Conservation (phyloP, 345 rosid genomes). For the Arabis alpina region DNA sequence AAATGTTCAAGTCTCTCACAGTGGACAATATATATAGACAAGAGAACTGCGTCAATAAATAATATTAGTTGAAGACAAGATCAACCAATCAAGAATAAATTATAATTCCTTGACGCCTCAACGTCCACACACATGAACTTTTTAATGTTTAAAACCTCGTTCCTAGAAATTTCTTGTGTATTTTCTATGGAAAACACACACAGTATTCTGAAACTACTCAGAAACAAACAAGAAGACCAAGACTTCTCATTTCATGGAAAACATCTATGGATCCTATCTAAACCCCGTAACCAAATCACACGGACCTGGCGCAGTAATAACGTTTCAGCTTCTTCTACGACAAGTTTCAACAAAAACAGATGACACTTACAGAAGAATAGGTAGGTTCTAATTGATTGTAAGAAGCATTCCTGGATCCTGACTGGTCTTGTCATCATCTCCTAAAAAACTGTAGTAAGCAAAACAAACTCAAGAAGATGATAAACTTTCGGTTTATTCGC, state of each 20-base stretch:
- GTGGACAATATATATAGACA: conserved; percentile 9
- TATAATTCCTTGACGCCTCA: conserved; percentile 6
- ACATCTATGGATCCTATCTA: not conserved
- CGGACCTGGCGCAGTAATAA: not conserved
- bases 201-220: conserved; percentile 11
- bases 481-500: conserved; percentile 17
- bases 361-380: conserved; percentile 30
- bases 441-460: conserved; percentile 25
- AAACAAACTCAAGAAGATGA: conserved; percentile 9
- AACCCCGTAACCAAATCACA: not conserved
- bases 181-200: not conserved
- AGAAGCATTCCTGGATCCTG: conserved; percentile 20
- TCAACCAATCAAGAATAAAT: not conserved
- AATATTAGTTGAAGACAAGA: conserved; percentile 11
- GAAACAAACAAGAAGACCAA: conserved; percentile 27
- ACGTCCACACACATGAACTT: not conserved
- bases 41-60: conserved; percentile 26
- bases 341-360: conserved; percentile 21
- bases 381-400: conserved; percentile 17
- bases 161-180: conserved; percentile 19
- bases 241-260: conserved; percentile 18
- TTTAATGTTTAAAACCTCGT: not conserved
- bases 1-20: conserved; percentile 26
- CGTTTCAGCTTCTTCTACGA: not conserved
- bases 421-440: conserved; percentile 17